These are phyloP conservation scores for Haplosporangium sp. DNA, from an alignment of 371 early-diverging fungal genomes.

Conservation along the genomic window DNA sequence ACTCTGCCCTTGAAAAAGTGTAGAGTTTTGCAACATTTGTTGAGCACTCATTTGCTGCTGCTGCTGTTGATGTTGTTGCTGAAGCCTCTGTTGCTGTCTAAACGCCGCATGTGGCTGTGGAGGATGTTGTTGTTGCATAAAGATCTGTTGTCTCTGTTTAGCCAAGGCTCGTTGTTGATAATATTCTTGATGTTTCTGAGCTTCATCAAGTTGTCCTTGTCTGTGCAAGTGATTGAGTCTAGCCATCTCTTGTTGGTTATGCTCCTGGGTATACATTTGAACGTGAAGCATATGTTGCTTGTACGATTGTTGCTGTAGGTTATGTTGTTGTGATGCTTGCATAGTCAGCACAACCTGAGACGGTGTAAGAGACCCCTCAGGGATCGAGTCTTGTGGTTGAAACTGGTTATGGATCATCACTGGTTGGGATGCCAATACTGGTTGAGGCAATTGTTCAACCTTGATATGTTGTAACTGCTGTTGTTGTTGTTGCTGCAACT, in stretches of 20 bases:
- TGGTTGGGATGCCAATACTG: slow-evolving; percentile 29
- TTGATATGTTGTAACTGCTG: slow-evolving; percentile 9
- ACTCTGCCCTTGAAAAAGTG: slow-evolving; percentile 5
- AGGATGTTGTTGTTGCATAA: slow-evolving; percentile 36
- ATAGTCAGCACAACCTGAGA: slow-evolving; percentile 27
- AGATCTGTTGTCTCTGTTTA: slow-evolving; percentile 42
- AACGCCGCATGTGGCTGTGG: slow-evolving; percentile 7
- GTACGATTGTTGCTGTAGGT: slow-evolving; percentile 24
- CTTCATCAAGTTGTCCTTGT: slow-evolving; percentile 34
- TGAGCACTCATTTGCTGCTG: slow-evolving; percentile 4
- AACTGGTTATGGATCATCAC: not conserved
- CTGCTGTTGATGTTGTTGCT: slow-evolving; percentile 11
- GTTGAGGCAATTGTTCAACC: slow-evolving; percentile 8
- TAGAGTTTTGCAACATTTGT: slow-evolving; percentile 10
- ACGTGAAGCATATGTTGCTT: slow-evolving; percentile 45
- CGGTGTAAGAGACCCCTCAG: slow-evolving; percentile 10
- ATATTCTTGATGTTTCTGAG: slow-evolving; percentile 34
- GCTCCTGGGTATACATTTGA: slow-evolving; percentile 51
- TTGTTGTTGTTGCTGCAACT: slow-evolving; percentile 16
- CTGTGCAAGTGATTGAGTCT: slow-evolving; percentile 23
- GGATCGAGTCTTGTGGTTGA: not conserved
- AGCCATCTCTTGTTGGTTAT: slow-evolving; percentile 35
- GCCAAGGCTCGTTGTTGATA: slow-evolving; percentile 40
- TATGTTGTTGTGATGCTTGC: slow-evolving; percentile 24
- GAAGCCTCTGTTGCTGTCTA: slow-evolving; percentile 2